Conservation (phyloP, 1,284 basidiomycete genomes). For the Termitomyces sp. region DNA sequence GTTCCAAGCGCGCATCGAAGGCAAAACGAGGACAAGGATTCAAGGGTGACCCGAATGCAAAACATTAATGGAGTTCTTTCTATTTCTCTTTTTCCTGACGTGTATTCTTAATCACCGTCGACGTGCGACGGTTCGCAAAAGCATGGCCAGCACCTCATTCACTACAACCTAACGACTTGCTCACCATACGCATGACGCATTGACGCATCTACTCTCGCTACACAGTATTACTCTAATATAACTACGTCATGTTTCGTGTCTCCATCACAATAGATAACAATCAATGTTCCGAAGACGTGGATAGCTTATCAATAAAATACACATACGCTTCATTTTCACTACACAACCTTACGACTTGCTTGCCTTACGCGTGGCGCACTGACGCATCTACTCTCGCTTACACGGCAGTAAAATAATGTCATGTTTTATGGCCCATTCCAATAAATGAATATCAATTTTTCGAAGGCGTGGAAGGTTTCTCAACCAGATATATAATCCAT, state of each 20-base stretch:
- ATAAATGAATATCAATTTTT: too few species aligned
- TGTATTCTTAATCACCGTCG: background rate
- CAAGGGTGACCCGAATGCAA: background rate
- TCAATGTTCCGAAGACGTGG: background rate
- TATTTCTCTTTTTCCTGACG: background rate
- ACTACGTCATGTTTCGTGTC: background rate
- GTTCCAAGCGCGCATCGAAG: background rate
- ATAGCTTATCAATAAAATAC: background rate
- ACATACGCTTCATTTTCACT: background rate
- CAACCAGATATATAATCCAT: too few species aligned
- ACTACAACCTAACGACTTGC: background rate
- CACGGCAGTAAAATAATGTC: too few species aligned
- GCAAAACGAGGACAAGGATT: conserved; percentile 1
- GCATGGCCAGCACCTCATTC: conserved; percentile 4
- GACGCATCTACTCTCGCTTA: too few species aligned
- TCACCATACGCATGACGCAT: background rate
- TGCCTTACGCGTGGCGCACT: too few species aligned
- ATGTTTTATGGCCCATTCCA: too few species aligned
- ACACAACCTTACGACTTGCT: too few species aligned
- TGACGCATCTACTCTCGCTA: background rate
- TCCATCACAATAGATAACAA: background rate
- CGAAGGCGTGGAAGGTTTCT: too few species aligned
- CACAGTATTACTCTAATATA: background rate
- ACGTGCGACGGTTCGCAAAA: background rate
- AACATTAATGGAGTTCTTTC: background rate